phyloP scores from a whole-genome alignment of 352 stramenopile genomes.

The Pythium rhizo-oryzae region DNA sequence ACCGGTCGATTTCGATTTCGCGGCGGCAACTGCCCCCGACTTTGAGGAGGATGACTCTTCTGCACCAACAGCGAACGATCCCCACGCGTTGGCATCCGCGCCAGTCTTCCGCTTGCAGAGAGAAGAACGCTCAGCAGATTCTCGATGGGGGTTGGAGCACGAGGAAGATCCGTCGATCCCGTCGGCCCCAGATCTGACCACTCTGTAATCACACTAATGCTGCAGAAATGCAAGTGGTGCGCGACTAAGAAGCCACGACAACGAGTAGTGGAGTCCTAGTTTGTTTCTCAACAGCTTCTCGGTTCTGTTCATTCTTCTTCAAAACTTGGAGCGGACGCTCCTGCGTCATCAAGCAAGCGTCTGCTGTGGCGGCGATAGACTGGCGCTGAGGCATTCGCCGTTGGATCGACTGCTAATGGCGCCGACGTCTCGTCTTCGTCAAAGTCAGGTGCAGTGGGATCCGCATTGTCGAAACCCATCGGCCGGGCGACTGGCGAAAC shows the following conservation, averaged over 20 bases:
- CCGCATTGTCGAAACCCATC: constrained; percentile 11
- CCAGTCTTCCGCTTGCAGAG: not conserved
- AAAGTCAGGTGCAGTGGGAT: constrained; percentile 11
- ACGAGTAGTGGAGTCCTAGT: no score
- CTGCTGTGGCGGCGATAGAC: no score
- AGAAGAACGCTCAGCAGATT: no score
- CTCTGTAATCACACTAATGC: no score
- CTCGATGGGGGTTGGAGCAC: no score
- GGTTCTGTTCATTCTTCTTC: no score
- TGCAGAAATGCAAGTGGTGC: no score
- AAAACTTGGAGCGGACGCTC: no score
- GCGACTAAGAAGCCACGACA: no score
- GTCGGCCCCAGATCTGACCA: not conserved
- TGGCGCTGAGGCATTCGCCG: constrained; percentile 3
- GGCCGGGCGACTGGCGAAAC: constrained; percentile 14
- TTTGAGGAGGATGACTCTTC: constrained; percentile 12
- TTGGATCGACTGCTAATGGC: not conserved
- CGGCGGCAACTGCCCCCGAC: not conserved
- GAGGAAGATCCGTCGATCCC: constrained; percentile 1
- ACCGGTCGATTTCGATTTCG: constrained; percentile 3
- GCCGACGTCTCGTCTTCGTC: constrained; percentile 14
- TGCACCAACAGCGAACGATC: constrained; percentile 1
- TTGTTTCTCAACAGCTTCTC: no score
- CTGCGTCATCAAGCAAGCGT: no score
- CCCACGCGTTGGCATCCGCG: not conserved